Base-by-base conservation (phyloP, 2,329 filamentous ascomycete genomes). In the Teratosphaeriaceae sp. region DNA sequence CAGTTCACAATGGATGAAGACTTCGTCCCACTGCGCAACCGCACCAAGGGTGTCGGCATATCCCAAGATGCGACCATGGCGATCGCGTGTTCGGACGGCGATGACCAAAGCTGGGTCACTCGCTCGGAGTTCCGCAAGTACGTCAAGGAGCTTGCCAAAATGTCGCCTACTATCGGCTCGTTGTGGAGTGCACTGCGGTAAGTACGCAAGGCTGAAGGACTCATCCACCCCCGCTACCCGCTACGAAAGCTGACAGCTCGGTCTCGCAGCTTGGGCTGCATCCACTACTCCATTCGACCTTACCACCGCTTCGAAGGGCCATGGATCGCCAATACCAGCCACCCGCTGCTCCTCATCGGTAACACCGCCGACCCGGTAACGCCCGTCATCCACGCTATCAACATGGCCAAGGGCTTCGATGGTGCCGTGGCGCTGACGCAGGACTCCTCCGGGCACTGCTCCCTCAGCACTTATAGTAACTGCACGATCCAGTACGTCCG, bases 11-110 rank as follows among this genome's bases (percentile, higher is more conserved):
- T 20, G 13, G 35, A 23, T 9, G 35, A 11, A 29, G 40, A 35
- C 20, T 36, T 40, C 26, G 38, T 47, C 22, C 44, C 44, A 7
- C 23, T 44, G 3, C 38, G 41, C 6, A 47, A 52, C 35, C 31
- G 31, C 11, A 34, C 31, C 15, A 18, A 33, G 15, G 31, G 34
- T 9, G n/a, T 16, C 9, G 13, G 33, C 5, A 40, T 43, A 5
- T 21, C 38, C 5, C 21, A 33, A 11, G 57, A 56, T 6, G 51
- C 58, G 16, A 47, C 40, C 5, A 53, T 54, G 30, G 60, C 61
- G 3, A 61, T 70, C 29, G 51, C 67, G 9, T 71, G 67, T 50
- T 54, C 60, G n/a, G 68, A 71, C 35, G 63, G 65, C 24, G 47
- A 63, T 13, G 55, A 61, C n/a, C 59, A 62, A 33, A 57, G 51